Evolutionary conservation across 1,284 basidiomycete genomes (phyloP).

Genomic region (Pseudozyma thailandica): DNA sequence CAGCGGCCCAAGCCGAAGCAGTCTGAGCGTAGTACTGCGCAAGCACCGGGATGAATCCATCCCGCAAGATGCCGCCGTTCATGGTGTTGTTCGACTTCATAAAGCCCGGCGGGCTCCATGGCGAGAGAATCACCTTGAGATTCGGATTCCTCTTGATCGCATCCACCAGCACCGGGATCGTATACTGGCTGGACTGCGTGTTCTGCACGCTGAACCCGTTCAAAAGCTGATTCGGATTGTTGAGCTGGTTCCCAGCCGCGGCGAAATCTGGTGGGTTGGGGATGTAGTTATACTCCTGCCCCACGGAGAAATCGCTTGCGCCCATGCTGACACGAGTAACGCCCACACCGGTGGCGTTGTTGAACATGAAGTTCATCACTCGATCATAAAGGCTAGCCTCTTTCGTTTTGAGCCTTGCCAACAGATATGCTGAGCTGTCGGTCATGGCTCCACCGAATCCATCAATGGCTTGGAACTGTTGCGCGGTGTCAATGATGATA

Average conservation of each 20-base stretch:
- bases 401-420: conserved; percentile 33
- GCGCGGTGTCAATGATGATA: conserved; percentile 43
- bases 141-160: conserved; percentile 37
- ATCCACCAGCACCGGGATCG: conserved; percentile 52
- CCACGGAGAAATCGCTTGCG: conserved; percentile 47
- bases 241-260: conserved; percentile 14
- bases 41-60: conserved; percentile 27
- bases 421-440: conserved; percentile 46
- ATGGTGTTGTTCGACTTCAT: conserved; percentile 54
- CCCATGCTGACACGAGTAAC: conserved; percentile 50
- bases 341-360: conserved; percentile 46
- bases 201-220: conserved; percentile 26
- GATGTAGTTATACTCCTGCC: conserved; percentile 33
- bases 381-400: conserved; percentile 35
- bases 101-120: conserved; percentile 56
- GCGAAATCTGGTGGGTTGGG: conserved; percentile 13
- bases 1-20: conserved; percentile 23
- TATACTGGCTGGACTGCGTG: conserved; percentile 30
- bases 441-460: conserved; percentile 55
- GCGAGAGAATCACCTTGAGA: conserved; percentile 49
- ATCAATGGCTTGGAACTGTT: conserved; percentile 39
- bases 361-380: conserved; percentile 53
- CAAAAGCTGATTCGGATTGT: conserved; percentile 26
- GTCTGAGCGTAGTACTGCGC: conserved; percentile 51
- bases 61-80: conserved; percentile 42